phyloP scores from a whole-genome alignment of 768 basidiomycete genomes.

The Termitomyces sp. region DNA sequence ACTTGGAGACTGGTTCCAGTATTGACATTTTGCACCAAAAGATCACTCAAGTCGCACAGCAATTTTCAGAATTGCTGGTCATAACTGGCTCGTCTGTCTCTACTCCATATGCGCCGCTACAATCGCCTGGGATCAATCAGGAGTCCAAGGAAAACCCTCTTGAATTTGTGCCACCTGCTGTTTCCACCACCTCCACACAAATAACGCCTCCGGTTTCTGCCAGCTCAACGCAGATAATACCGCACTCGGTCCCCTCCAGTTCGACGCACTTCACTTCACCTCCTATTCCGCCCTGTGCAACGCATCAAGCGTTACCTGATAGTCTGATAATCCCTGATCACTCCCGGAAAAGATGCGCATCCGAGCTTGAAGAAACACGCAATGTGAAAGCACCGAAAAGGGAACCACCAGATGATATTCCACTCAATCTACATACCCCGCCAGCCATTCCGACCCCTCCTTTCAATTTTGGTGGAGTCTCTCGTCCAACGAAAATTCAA shows the following conservation, averaged over 20 bases:
- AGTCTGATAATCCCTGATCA: conserved; percentile 28
- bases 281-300: conserved; percentile 5
- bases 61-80: conserved; percentile 37
- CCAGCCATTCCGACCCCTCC: conserved; percentile 8
- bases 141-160: conserved; percentile 13
- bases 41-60: conserved; percentile 46
- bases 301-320: conserved; percentile 13
- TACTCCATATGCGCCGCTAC: conserved; percentile 12
- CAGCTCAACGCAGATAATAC: background rate
- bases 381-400: conserved; percentile 40
- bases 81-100: conserved; percentile 18
- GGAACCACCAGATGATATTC: conserved; percentile 40
- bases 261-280: conserved; percentile 2
- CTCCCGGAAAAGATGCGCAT: conserved; percentile 38
- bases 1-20: conserved; percentile 39
- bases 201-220: conserved; percentile 10
- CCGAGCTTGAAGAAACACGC: conserved; percentile 36
- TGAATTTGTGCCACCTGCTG: conserved; percentile 9
- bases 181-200: conserved; percentile 1
- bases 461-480: conserved; percentile 12
- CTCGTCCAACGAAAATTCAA: conserved; percentile 13
- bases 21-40: conserved; percentile 53
- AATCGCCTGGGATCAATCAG: conserved; percentile 11
- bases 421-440: conserved; percentile 20
- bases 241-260: background rate